Conservation (phyloP, 2,329 filamentous ascomycete species). For the Ambrosiella xylebori region DNA sequence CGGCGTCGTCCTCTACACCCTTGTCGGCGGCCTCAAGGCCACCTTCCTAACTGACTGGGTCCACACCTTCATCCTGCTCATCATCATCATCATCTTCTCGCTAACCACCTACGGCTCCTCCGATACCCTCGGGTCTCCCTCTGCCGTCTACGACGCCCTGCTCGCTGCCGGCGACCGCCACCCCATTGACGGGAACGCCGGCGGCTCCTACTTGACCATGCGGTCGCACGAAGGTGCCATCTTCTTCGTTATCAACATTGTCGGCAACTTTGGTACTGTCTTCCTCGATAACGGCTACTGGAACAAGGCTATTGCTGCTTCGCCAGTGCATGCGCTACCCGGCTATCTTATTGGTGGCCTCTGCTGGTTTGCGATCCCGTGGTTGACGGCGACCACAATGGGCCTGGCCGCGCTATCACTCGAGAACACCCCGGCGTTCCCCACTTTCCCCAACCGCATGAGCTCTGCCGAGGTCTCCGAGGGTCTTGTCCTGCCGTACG, state of each 20-base stretch:
- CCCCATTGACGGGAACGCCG: conserved; percentile 62
- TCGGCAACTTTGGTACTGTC: conserved; percentile 70
- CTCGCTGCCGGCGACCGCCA: conserved; percentile 49
- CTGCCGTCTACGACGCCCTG: conserved; percentile 62
- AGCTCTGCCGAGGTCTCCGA: conserved; percentile 56
- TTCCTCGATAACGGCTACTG: conserved; percentile 83
- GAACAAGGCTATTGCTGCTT: conserved; percentile 84
- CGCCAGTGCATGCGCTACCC: conserved; percentile 67
- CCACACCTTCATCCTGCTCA: conserved; percentile 67
- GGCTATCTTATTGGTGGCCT: conserved; percentile 79
- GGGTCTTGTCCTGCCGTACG: conserved; percentile 70
- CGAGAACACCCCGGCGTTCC: conserved; percentile 55
- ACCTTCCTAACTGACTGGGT: conserved; percentile 76
- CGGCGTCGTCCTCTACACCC: conserved; percentile 51
- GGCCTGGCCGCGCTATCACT: conserved; percentile 66
- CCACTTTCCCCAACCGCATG: conserved; percentile 58
- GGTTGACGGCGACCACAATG: conserved; percentile 77
- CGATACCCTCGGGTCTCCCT: conserved; percentile 54
- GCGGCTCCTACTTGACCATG: conserved; percentile 80
- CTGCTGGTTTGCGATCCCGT: conserved; percentile 85
- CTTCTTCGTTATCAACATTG: conserved; percentile 79
- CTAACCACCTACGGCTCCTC: conserved; percentile 67
- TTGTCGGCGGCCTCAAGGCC: conserved; percentile 64
- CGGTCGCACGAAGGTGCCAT: conserved; percentile 61
- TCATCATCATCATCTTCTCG: conserved; percentile 74